Conservation (phyloP, 768 basidiomycete species). For the Boletus bicolor region DNA sequence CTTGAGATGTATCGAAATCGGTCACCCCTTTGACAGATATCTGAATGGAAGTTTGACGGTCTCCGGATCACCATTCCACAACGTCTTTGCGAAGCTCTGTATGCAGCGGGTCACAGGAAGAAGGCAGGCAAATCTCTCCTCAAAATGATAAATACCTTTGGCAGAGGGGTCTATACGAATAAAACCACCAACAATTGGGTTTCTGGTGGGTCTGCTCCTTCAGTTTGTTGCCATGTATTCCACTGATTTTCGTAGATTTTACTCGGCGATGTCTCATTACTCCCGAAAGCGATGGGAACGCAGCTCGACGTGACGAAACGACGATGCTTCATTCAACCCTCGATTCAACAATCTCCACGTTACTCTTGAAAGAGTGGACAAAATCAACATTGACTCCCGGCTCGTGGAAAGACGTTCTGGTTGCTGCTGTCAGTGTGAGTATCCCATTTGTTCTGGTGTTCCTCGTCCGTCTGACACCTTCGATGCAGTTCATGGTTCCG, state of each 20-base stretch:
- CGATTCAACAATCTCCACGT: background rate
- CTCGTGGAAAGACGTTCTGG: conserved; percentile 8
- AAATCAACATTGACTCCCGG: background rate
- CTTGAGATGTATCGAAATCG: background rate
- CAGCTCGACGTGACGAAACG: background rate
- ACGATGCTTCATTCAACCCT: background rate
- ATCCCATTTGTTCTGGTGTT: background rate
- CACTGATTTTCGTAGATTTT: background rate
- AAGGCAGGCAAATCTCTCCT: background rate
- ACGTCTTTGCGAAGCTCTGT: conserved; percentile 2
- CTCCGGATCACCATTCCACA: background rate
- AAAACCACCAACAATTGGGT: background rate
- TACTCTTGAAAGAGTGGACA: conserved; percentile 7
- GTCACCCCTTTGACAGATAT: background rate
- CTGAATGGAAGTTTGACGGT: conserved; percentile 4
- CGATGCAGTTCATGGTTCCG: background rate
- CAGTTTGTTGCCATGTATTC: background rate
- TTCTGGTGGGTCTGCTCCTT: background rate
- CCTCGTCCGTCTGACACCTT: background rate
- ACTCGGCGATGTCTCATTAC: background rate
- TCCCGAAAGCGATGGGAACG: background rate
- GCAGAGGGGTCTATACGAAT: background rate
- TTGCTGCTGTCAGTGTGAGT: background rate
- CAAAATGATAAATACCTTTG: background rate
- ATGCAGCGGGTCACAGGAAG: background rate